Percentiles rank a stretch among this genome's conserved stretches.
phyloP scores from a whole-genome alignment of 805 yeast species.

The Maudiozyma barnettii region DNA sequence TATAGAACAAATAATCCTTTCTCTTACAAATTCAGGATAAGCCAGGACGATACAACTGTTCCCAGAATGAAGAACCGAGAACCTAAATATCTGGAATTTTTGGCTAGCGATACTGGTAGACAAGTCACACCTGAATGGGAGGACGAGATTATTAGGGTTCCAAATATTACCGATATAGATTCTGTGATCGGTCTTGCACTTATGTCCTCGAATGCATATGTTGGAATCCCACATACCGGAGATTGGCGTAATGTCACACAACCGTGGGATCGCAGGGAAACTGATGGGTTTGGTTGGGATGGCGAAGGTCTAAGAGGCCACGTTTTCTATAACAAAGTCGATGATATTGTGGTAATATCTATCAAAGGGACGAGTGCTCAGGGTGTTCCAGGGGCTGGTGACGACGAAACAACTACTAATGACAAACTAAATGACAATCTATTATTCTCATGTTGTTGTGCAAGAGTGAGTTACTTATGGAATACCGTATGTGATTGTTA shows the following conservation, averaged over 20 bases:
- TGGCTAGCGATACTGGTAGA: neutral
- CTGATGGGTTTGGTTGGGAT: conserved; percentile 77
- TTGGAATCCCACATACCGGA: conserved; percentile 60
- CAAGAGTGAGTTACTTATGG: conserved; percentile 85
- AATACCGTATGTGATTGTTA: conserved; percentile 93
- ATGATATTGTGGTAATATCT: conserved; percentile 59
- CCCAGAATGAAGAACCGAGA: conserved; percentile 37
- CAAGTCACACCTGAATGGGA: conserved; percentile 45
- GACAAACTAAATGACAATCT: conserved; percentile 85
- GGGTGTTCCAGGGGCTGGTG: conserved; percentile 62
- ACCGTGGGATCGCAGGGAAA: conserved; percentile 45
- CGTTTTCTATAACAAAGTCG: conserved; percentile 58
- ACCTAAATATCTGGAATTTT: conserved; percentile 44
- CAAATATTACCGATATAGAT: conserved; percentile 65
- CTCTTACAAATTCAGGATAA: conserved; percentile 12
- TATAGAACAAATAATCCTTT: conserved; percentile 22
- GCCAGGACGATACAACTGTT: conserved; percentile 10
- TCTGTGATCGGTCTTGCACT: conserved; percentile 69
- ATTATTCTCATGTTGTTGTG: conserved; percentile 92
- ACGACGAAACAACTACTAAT: conserved; percentile 65
- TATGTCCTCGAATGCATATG: conserved; percentile 89
- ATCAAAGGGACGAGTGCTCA: conserved; percentile 91
- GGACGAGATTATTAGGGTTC: conserved; percentile 45
- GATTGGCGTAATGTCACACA: conserved; percentile 77
- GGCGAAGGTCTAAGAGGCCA: conserved; percentile 84